phyloP scores from a whole-genome alignment of 768 basidiomycete genomes.

The Hygrocybe punicea region DNA sequence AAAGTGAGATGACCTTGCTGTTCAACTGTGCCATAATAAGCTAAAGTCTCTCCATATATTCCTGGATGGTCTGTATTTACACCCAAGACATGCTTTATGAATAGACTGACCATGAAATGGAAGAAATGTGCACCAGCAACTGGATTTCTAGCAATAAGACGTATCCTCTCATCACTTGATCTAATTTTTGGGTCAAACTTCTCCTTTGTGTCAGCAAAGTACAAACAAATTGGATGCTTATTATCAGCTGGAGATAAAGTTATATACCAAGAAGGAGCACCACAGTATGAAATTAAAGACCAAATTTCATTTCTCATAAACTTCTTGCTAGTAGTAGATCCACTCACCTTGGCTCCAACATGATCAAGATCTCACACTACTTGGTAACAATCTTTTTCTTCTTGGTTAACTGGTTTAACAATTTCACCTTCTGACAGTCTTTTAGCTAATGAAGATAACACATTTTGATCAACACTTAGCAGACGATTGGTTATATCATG shows the following conservation, averaged over 20 bases:
- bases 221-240: conserved; percentile 24
- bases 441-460: conserved; percentile 18
- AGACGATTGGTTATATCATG: conserved; percentile 20
- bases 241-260: too few relatives aligned
- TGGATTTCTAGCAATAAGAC: conserved; percentile 14
- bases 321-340: conserved; percentile 25
- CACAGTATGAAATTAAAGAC: conserved; percentile 16
- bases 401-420: conserved; percentile 24
- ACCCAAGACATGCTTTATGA: conserved; percentile 27
- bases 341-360: conserved; percentile 29
- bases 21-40: conserved; percentile 35
- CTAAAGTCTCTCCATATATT: conserved; percentile 29
- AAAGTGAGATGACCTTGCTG: conserved; percentile 36
- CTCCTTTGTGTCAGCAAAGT: conserved; percentile 22
- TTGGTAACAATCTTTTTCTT: conserved; percentile 34
- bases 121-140: conserved; percentile 27
- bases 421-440: conserved; percentile 22
- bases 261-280: conserved; percentile 25
- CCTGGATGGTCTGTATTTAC: conserved; percentile 16
- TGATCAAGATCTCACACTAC: conserved; percentile 34
- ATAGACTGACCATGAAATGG: conserved; percentile 19
- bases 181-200: conserved; percentile 15
- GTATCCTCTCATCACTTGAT: conserved; percentile 13
- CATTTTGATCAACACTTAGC: conserved; percentile 19
- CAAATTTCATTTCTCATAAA: conserved; percentile 16